Conservation (phyloP, 202 grass and related monocot genomes). For the Schoenoplectus triqueter region DNA sequence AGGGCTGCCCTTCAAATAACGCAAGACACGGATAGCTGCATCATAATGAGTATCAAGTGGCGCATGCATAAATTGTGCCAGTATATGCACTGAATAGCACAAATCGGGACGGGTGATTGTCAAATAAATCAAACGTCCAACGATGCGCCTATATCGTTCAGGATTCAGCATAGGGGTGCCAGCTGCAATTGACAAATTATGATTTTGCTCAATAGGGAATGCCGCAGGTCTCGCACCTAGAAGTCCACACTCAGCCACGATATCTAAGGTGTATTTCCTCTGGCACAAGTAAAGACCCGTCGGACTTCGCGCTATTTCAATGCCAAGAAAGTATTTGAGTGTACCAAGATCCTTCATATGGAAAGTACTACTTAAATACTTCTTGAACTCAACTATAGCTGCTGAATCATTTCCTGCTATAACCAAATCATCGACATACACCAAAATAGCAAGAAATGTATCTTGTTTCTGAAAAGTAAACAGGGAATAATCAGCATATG, state of each 20-base stretch:
- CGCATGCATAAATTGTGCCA: background rate
- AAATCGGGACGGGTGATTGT: background rate
- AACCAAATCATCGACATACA: background rate
- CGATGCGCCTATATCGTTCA: background rate
- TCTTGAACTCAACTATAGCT: background rate
- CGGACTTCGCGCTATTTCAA: background rate
- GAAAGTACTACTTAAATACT: background rate
- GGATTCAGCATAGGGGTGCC: background rate
- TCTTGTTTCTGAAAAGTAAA: background rate
- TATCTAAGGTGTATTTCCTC: slow-evolving; percentile 8
- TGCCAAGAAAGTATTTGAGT: background rate
- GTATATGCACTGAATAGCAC: background rate
- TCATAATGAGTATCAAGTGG: background rate
- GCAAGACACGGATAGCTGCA: too few species aligned
- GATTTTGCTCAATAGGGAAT: slow-evolving; percentile 25
- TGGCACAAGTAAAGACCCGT: background rate
- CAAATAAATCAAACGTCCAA: slow-evolving; percentile 30
- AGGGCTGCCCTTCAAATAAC: too few species aligned
- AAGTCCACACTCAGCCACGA: background rate
- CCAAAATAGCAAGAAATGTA: background rate
- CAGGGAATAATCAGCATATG: background rate
- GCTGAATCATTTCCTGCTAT: background rate
- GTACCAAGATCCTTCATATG: background rate
- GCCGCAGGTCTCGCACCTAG: background rate
- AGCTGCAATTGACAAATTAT: background rate